Percentiles rank a stretch among this genome's conserved stretches.
These are phyloP conservation scores for Penicillium paradoxum DNA, from an alignment of 495 filamentous ascomycete species.

Conservation along the genomic window DNA sequence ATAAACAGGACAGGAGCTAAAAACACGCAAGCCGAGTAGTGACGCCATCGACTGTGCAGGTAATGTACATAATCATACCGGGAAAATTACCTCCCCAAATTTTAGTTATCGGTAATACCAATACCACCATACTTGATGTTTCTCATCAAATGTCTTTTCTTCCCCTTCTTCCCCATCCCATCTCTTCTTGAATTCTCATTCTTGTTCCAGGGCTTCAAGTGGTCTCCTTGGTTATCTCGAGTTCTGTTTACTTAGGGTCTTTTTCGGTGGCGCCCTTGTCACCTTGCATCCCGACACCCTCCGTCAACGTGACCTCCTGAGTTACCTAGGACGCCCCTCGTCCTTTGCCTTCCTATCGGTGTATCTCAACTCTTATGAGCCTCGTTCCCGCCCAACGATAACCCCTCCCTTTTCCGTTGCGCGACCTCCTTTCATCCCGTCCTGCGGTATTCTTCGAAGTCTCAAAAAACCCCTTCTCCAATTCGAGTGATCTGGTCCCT, in stretches of 20 bases:
- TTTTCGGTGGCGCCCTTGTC: conserved; percentile 13
- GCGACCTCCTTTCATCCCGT: conserved; percentile 22
- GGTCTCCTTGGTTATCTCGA: conserved; percentile 6
- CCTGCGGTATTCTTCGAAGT: conserved; percentile 23
- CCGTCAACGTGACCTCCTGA: conserved; percentile 15
- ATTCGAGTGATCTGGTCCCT: conserved; percentile 25
- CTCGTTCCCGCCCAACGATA: conserved; percentile 30
- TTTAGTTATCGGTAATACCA: conserved; percentile 3
- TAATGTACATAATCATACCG: background rate
- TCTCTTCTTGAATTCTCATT: conserved; percentile 16
- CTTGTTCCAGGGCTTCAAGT: conserved; percentile 8
- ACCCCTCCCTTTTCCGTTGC: conserved; percentile 12
- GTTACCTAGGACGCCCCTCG: conserved; percentile 9
- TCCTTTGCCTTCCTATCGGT: conserved; percentile 16
- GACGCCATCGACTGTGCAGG: background rate
- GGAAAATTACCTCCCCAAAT: conserved; percentile 10
- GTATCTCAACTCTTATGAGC: conserved; percentile 18
- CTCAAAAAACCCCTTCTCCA: conserved; percentile 10
- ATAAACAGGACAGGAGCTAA: no score
- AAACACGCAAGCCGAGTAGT: background rate
- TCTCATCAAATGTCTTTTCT: conserved; percentile 11
- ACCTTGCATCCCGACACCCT: conserved; percentile 22
- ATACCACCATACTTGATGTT: background rate
- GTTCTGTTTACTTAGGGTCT: conserved; percentile 12
- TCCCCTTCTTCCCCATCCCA: conserved; percentile 15